Percentiles rank a stretch among this genome's conserved stretches.
Conservation (phyloP, 164 flowering plant species). For the Kingdonia uniflora region DNA sequence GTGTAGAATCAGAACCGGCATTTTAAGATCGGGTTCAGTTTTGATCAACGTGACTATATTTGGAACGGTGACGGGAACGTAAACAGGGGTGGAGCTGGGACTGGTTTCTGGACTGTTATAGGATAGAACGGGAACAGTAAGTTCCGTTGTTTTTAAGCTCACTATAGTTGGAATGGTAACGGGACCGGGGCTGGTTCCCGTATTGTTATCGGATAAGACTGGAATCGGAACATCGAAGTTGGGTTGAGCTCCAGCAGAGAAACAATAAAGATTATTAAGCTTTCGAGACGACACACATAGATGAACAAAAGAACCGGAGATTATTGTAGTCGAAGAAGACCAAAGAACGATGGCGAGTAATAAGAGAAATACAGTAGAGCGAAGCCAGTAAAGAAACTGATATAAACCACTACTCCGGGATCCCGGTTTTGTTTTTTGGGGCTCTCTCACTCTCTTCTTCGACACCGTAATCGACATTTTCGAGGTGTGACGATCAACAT, state of each 20-base stretch:
- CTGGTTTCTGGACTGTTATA: too few species aligned
- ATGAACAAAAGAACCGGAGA: constrained; percentile 53
- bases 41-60: neutral
- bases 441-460: too few species aligned
- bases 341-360: constrained; percentile 34
- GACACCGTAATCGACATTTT: too few species aligned
- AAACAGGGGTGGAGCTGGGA: too few species aligned
- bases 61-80: neutral
- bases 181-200: neutral
- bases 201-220: neutral
- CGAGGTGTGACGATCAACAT: too few species aligned
- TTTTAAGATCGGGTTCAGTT: neutral
- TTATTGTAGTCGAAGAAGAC: constrained; percentile 48
- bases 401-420: neutral
- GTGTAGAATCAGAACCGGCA: too few species aligned
- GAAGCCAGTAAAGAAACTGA: constrained; percentile 22
- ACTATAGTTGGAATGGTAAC: neutral
- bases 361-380: constrained; percentile 21
- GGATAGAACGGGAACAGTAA: too few species aligned
- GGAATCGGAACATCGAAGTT: constrained; percentile 22
- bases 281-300: constrained; percentile 58
- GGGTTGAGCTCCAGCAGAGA: constrained; percentile 53
- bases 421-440: too few species aligned
- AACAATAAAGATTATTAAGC: constrained; percentile 58
- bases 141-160: neutral